phyloP scores from a whole-genome alignment of 768 basidiomycete genomes.

The Wakefieldia striispora region DNA sequence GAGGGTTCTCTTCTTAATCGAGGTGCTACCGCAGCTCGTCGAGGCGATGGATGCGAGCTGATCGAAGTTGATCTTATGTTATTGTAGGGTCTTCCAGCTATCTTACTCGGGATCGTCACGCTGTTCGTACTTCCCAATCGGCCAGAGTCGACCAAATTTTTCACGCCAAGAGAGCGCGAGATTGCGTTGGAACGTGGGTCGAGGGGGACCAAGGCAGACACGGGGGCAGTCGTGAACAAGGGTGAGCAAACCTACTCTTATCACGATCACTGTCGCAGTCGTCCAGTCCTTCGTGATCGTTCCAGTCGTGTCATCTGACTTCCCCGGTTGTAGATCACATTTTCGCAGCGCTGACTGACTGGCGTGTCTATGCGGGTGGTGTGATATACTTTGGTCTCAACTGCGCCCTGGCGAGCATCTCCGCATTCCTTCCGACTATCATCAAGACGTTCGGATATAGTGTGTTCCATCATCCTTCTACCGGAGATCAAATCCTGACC shows the following conservation, averaged over 20 bases:
- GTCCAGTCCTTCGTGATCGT: no score
- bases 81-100: slow-evolving; percentile 60
- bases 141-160: slow-evolving; percentile 64
- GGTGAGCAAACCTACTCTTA: slow-evolving; percentile 38
- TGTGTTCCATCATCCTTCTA: slow-evolving; percentile 33
- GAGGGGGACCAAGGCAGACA: slow-evolving; percentile 62
- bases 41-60: neutral
- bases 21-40: slow-evolving; percentile 40
- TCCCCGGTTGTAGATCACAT: slow-evolving; percentile 50
- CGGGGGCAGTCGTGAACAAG: slow-evolving; percentile 62
- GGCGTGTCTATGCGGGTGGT: slow-evolving; percentile 67
- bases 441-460: slow-evolving; percentile 71
- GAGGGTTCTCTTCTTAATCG: slow-evolving; percentile 62
- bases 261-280: no score
- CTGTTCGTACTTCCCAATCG: slow-evolving; percentile 62
- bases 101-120: slow-evolving; percentile 59
- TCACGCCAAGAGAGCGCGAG: slow-evolving; percentile 50
- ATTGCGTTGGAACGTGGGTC: slow-evolving; percentile 69
- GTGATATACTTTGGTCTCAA: slow-evolving; percentile 79
- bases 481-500: neutral
- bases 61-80: neutral
- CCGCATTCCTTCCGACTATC: slow-evolving; percentile 83
- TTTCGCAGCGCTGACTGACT: slow-evolving; percentile 61
- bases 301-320: neutral
- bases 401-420: slow-evolving; percentile 72